These are phyloP conservation scores for Dispira parvispora DNA, from an alignment of 192 early-diverging fungal species.

Conservation along the genomic window DNA sequence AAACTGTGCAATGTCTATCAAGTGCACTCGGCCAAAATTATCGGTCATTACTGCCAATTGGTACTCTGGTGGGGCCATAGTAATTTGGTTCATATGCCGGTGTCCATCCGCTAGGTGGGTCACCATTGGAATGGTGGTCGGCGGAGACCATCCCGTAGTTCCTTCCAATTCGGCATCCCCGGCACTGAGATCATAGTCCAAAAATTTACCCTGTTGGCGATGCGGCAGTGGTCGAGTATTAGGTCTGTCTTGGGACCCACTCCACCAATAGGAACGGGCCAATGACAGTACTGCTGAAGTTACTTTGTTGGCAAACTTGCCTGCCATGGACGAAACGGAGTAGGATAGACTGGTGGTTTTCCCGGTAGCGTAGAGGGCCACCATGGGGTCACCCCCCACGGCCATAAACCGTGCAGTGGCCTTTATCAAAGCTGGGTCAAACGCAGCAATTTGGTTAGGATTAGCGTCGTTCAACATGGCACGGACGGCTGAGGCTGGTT, in stretches of 20 bases:
- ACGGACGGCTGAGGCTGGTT: slow-evolving; percentile 1
- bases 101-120: slow-evolving; percentile 32
- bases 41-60: slow-evolving; percentile 42
- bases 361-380: slow-evolving; percentile 31
- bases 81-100: slow-evolving; percentile 32
- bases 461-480: background rate
- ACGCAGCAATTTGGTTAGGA: background rate
- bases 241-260: background rate
- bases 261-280: slow-evolving; percentile 44
- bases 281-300: slow-evolving; percentile 44
- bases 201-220: slow-evolving; percentile 13
- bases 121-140: slow-evolving; percentile 31
- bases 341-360: slow-evolving; percentile 29
- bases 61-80: slow-evolving; percentile 28
- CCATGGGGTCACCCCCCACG: slow-evolving; percentile 38
- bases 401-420: slow-evolving; percentile 35
- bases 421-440: slow-evolving; percentile 6
- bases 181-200: slow-evolving; percentile 15
- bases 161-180: slow-evolving; percentile 14
- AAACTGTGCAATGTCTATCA: slow-evolving; percentile 43
- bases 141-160: slow-evolving; percentile 19
- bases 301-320: slow-evolving; percentile 28
- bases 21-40: slow-evolving; percentile 43
- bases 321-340: slow-evolving; percentile 31
- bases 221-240: slow-evolving; percentile 9